Percentiles rank a stretch among this genome's conserved stretches.
phyloP scores from a whole-genome alignment of 1,284 basidiomycete species.

The Malassezia nana region DNA sequence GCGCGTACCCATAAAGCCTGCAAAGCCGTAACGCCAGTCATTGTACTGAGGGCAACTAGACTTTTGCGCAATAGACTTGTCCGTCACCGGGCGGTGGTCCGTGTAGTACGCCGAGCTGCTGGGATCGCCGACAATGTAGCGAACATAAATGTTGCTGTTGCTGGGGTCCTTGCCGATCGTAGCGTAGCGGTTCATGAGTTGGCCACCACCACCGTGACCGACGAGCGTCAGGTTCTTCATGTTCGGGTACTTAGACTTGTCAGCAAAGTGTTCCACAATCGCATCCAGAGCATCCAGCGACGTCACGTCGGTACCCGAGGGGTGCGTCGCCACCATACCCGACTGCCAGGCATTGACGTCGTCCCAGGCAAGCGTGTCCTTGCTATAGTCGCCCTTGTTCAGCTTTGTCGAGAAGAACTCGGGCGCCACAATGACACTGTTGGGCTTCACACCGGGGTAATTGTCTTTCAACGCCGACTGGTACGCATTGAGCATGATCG shows the following conservation, averaged over 20 bases:
- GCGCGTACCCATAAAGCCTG: constrained; percentile 26
- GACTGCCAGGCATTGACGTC: constrained; percentile 44
- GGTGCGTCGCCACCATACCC: constrained; percentile 36
- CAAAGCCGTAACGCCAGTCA: constrained; percentile 44
- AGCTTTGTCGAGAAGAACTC: constrained; percentile 32
- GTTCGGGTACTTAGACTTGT: constrained; percentile 25
- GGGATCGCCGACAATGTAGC: constrained; percentile 43
- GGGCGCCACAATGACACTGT: constrained; percentile 37
- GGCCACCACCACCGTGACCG: constrained; percentile 46
- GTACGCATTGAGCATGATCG: constrained; percentile 31
- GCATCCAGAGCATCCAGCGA: constrained; percentile 41
- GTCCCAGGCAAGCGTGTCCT: constrained; percentile 32
- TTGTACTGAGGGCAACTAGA: constrained; percentile 30
- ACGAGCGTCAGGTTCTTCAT: constrained; percentile 40
- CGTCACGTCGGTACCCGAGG: constrained; percentile 23
- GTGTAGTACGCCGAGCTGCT: constrained; percentile 38
- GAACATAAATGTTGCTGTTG: constrained; percentile 19
- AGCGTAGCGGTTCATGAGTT: constrained; percentile 40
- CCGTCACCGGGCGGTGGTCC: constrained; percentile 28
- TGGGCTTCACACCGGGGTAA: constrained; percentile 18
- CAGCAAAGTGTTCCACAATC: constrained; percentile 29
- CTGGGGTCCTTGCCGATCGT: constrained; percentile 30
- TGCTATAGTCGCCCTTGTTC: constrained; percentile 34
- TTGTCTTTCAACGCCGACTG: constrained; percentile 21
- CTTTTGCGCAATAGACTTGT: constrained; percentile 24